A percentile compares a stretch with the other conserved stretches of the same genome.
Conservation (phyloP, 345 rosid species). For the Citrus inodora region DNA sequence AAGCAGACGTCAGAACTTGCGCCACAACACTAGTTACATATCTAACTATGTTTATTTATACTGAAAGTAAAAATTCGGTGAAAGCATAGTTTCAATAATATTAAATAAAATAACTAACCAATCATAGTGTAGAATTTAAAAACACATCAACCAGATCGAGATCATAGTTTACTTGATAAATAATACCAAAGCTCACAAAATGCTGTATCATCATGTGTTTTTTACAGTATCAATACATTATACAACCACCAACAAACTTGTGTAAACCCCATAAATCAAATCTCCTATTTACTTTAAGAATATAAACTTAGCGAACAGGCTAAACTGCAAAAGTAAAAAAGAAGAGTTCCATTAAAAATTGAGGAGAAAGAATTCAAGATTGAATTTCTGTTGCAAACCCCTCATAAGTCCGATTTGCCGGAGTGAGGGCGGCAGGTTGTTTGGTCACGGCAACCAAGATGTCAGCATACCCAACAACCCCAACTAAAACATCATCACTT, state of each 20-base stretch:
- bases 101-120: too few relatives aligned
- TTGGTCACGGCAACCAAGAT: constrained; percentile 81
- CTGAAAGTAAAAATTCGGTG: too few relatives aligned
- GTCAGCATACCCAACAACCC: constrained; percentile 83
- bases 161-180: too few relatives aligned
- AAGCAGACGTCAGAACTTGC: too few relatives aligned
- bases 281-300: not conserved
- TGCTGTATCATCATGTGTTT: not conserved
- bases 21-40: too few relatives aligned
- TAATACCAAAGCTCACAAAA: not conserved
- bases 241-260: not conserved
- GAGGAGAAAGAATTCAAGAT: constrained; percentile 25
- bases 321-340: not conserved
- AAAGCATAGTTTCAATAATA: too few relatives aligned
- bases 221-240: not conserved
- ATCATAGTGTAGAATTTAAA: too few relatives aligned
- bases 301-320: not conserved
- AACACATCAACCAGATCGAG: too few relatives aligned
- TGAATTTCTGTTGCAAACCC: constrained; percentile 43
- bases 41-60: too few relatives aligned
- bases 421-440: constrained; percentile 42
- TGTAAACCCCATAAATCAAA: not conserved
- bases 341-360: not conserved
- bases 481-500: constrained; percentile 72
- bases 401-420: constrained; percentile 36